These are phyloP conservation scores for Bipolaris bicolor DNA, from an alignment of 2,329 filamentous ascomycete species.

Conservation along the genomic window DNA sequence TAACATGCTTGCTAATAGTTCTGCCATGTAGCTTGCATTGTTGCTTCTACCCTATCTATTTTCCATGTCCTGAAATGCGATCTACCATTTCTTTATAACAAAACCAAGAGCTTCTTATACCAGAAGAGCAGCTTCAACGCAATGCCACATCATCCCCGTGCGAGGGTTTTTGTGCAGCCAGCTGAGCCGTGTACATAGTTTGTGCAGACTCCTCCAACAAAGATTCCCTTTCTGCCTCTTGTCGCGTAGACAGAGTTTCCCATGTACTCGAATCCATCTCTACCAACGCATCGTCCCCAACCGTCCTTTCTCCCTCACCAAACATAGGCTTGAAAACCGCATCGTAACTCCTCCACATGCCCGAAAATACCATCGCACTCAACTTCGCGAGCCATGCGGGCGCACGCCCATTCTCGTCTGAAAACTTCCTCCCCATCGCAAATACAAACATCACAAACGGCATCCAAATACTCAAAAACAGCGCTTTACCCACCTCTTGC, in stretches of 20 bases:
- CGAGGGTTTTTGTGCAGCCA: background rate
- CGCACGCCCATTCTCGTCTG: conserved; percentile 69
- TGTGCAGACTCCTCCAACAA: background rate
- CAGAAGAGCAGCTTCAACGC: background rate
- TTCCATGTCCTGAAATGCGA: conserved; percentile 67
- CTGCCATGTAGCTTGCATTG: too few relatives aligned
- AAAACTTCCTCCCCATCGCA: conserved; percentile 57
- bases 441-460: conserved; percentile 65
- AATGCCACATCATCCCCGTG: background rate
- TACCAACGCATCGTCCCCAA: conserved; percentile 29
- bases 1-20: too few relatives aligned
- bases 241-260: background rate
- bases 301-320: conserved; percentile 82
- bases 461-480: conserved; percentile 67
- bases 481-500: conserved; percentile 68
- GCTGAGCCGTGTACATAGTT: background rate
- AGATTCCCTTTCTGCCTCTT: background rate
- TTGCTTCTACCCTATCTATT: conserved; percentile 62
- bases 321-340: conserved; percentile 68
- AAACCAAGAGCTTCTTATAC: background rate
- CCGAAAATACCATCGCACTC: conserved; percentile 60
- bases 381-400: conserved; percentile 70
- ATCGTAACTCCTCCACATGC: conserved; percentile 71
- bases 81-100: conserved; percentile 51
- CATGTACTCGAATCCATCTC: background rate